phyloP scores from a whole-genome alignment of 768 basidiomycete genomes.

The Bullera alba region DNA sequence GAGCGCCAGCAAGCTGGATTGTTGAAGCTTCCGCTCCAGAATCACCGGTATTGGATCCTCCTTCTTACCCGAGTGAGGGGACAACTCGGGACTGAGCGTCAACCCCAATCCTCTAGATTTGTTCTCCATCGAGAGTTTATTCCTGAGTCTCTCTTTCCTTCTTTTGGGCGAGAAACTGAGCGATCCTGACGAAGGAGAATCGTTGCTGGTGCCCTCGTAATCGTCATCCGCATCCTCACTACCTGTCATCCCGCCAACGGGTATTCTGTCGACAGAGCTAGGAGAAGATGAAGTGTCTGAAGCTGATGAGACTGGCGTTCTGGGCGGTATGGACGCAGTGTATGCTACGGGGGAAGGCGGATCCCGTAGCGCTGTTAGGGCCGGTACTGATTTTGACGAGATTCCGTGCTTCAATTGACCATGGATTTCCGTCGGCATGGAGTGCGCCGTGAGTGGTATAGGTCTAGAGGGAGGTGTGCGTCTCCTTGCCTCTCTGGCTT shows the following conservation, averaged over 20 bases:
- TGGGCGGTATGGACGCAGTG: not conserved
- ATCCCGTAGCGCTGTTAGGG: constrained; percentile 6
- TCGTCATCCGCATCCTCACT: constrained; percentile 40
- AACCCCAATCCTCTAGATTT: constrained; percentile 1
- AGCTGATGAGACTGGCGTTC: constrained; percentile 6
- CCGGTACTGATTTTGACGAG: constrained; percentile 9
- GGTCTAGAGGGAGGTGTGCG: constrained; percentile 11
- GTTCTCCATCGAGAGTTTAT: not conserved
- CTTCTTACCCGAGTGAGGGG: not conserved
- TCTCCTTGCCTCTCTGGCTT: not conserved
- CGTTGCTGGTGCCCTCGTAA: constrained; percentile 16
- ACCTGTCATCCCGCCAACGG: constrained; percentile 8
- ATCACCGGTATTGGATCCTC: constrained; percentile 1
- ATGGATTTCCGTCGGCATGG: not conserved
- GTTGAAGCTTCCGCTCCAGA: constrained; percentile 12
- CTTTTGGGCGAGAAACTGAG: constrained; percentile 25
- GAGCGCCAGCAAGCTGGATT: constrained; percentile 28
- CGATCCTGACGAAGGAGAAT: constrained; percentile 29
- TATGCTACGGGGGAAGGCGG: not conserved
- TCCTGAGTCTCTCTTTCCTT: not conserved
- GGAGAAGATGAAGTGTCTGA: not conserved
- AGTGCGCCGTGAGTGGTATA: not conserved
- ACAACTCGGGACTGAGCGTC: not conserved
- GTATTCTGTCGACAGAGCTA: not conserved
- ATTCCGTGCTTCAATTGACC: not conserved